Evolutionary conservation across 208 protist genomes (phyloP).

Genomic region (Leptomonas pyrrhocoris): DNA sequence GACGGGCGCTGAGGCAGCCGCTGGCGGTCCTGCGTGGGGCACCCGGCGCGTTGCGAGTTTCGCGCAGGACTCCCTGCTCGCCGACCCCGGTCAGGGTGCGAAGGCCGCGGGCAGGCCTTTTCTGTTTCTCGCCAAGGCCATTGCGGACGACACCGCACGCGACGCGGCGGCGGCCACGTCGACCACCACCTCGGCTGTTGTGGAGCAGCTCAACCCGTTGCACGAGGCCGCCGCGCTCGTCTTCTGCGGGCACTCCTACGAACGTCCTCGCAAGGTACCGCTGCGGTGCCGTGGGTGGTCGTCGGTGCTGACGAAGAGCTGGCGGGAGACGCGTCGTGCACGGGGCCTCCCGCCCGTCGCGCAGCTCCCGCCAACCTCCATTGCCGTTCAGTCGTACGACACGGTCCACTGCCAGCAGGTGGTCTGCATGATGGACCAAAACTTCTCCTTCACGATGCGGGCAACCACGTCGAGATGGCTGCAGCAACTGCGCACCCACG

Average conservation of each 20-base stretch:
- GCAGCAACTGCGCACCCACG: conserved; percentile 57
- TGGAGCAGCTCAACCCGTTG: conserved; percentile 54
- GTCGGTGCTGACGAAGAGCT: conserved; percentile 69
- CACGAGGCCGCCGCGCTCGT: conserved; percentile 69
- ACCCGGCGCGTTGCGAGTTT: conserved; percentile 22
- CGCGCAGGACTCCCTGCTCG: conserved; percentile 30
- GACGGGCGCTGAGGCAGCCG: conserved; percentile 11
- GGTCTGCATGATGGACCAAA: conserved; percentile 55
- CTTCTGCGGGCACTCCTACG: conserved; percentile 57
- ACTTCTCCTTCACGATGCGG: conserved; percentile 62
- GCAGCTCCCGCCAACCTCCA: conserved; percentile 67
- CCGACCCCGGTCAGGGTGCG: conserved; percentile 18
- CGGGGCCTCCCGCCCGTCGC: conserved; percentile 66
- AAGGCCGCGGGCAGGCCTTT: conserved; percentile 37
- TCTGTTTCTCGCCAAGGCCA: conserved; percentile 56
- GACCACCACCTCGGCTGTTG: conserved; percentile 22
- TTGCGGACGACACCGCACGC: conserved; percentile 22
- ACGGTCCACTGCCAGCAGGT: conserved; percentile 59
- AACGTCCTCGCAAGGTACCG: conserved; percentile 46
- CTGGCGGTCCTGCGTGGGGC: conserved; percentile 4
- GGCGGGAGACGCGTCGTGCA: conserved; percentile 72
- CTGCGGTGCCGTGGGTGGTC: conserved; percentile 82
- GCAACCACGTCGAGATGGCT: conserved; percentile 75
- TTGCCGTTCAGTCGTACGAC: conserved; percentile 72
- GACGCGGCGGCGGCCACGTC: conserved; percentile 12